A percentile compares a stretch with the other conserved stretches of the same genome.
Conservation (phyloP, 768 basidiomycete genomes). For the Paxillus involutus region DNA sequence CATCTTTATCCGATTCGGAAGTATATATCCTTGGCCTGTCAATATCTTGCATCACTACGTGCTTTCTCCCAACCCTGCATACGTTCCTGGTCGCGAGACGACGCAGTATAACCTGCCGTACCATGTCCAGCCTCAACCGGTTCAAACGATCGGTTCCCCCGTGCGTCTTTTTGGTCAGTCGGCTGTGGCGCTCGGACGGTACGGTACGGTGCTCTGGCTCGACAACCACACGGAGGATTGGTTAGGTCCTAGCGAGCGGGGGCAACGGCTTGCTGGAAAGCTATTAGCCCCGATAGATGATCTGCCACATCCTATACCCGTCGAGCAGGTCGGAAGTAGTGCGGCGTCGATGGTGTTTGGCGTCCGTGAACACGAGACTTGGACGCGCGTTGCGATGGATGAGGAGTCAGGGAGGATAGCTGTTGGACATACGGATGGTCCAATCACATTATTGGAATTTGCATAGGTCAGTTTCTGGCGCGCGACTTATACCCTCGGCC, state of each 20-base stretch:
- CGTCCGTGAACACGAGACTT: conserved; percentile 45
- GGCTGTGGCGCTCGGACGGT: conserved; percentile 52
- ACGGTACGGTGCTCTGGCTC: conserved; percentile 66
- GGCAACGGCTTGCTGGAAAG: conserved; percentile 60
- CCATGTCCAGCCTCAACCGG: conserved; percentile 31
- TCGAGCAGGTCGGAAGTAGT: background rate
- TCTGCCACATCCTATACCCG: background rate
- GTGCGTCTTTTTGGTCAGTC: conserved; percentile 56
- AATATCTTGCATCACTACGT: conserved; percentile 67
- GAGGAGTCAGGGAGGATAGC: conserved; percentile 39
- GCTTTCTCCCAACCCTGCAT: conserved; percentile 45
- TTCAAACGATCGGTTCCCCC: conserved; percentile 50
- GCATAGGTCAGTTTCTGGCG: conserved; percentile 20
- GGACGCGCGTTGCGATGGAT: conserved; percentile 43
- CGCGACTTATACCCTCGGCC: background rate
- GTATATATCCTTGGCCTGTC: conserved; percentile 64
- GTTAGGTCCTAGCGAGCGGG: conserved; percentile 42
- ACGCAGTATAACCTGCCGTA: conserved; percentile 46
- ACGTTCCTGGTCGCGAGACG: conserved; percentile 18
- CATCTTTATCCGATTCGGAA: conserved; percentile 59
- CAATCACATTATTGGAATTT: conserved; percentile 54
- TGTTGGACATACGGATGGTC: conserved; percentile 39
- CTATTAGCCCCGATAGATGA: conserved; percentile 6
- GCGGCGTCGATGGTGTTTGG: conserved; percentile 40
- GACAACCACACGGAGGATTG: conserved; percentile 61